A percentile compares a stretch with the other conserved stretches of the same genome.
Evolutionary conservation across 768 basidiomycete genomes (phyloP).

Genomic region (Boletellus ananiceps): DNA sequence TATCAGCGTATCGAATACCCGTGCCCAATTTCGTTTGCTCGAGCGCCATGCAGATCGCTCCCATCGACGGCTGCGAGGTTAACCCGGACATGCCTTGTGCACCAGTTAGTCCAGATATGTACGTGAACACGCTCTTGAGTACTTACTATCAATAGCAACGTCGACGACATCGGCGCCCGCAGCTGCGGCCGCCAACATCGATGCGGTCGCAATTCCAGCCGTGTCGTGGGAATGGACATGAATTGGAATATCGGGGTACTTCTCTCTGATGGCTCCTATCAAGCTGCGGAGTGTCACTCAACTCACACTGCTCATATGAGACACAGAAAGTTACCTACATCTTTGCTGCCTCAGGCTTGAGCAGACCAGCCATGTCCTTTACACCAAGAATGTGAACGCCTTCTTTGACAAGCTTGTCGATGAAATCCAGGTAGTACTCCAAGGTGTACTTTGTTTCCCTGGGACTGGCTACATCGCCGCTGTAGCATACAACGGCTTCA

Average conservation of each 20-base stretch:
- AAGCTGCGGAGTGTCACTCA: slow-evolving; percentile 46
- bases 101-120: slow-evolving; percentile 11
- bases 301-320: neutral
- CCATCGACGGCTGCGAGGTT: slow-evolving; percentile 99
- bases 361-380: slow-evolving; percentile 97
- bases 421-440: slow-evolving; percentile 94
- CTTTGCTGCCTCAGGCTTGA: slow-evolving; percentile 92
- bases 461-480: slow-evolving; percentile 91
- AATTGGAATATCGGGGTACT: slow-evolving; percentile 95
- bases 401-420: slow-evolving; percentile 87
- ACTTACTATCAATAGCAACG: slow-evolving; percentile 95
- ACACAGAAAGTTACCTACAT: slow-evolving; percentile 47
- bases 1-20: slow-evolving; percentile 94
- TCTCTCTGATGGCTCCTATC: slow-evolving; percentile 90
- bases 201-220: slow-evolving; percentile 95
- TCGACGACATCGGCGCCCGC: slow-evolving; percentile 99
- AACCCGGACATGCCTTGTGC: slow-evolving; percentile 90
- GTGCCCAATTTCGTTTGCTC: slow-evolving; percentile 94
- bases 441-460: slow-evolving; percentile 97
- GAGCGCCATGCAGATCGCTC: slow-evolving; percentile 89
- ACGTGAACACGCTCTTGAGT: neutral
- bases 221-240: slow-evolving; percentile 99
- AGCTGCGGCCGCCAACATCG: slow-evolving; percentile 91
- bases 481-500: slow-evolving; percentile 97
- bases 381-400: slow-evolving; percentile 96